Evolutionary conservation across 2,329 filamentous ascomycete genomes (phyloP).

Genomic region (Ceratocystis huliohia): DNA sequence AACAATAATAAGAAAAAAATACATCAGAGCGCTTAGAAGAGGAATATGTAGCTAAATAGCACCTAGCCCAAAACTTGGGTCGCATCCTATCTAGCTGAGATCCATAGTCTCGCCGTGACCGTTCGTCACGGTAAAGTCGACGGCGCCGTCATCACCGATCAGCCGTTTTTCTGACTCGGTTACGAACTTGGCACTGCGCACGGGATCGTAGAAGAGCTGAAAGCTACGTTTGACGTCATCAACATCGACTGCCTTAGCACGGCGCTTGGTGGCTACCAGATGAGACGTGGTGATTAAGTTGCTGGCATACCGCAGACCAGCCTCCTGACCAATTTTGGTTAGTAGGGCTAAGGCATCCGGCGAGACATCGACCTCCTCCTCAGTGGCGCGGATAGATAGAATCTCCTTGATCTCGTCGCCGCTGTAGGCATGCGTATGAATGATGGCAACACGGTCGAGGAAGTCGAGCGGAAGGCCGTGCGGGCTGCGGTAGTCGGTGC

Average conservation of each 20-base stretch:
- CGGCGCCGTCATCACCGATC: conserved; percentile 73
- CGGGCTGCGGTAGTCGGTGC: conserved; percentile 83
- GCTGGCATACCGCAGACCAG: conserved; percentile 87
- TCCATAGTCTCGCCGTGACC: conserved; percentile 43
- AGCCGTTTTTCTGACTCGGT: conserved; percentile 80
- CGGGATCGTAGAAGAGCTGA: conserved; percentile 82
- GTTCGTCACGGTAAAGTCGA: conserved; percentile 52
- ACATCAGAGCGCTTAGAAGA: conserved; percentile 1
- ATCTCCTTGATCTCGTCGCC: conserved; percentile 85
- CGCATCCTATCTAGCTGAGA: conserved; percentile 29
- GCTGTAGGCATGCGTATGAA: conserved; percentile 78
- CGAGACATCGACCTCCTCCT: conserved; percentile 88
- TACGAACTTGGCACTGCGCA: conserved; percentile 81
- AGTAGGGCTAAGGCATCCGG: conserved; percentile 82
- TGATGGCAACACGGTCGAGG: conserved; percentile 88
- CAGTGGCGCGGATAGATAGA: conserved; percentile 77
- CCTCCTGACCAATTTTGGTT: conserved; percentile 89
- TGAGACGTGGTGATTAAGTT: conserved; percentile 94
- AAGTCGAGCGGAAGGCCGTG: conserved; percentile 94
- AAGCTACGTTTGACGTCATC: conserved; percentile 90
- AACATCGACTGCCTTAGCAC: conserved; percentile 68
- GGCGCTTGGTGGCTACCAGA: conserved; percentile 73
- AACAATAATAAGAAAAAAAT: conserved; percentile 13
- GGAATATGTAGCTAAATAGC: neutral
- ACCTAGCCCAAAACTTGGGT: no score